Evolutionary conservation across 768 basidiomycete genomes (phyloP), one percentile per base, ranked within the genome.

Genomic region (Kwoniella dendrophila): DNA sequence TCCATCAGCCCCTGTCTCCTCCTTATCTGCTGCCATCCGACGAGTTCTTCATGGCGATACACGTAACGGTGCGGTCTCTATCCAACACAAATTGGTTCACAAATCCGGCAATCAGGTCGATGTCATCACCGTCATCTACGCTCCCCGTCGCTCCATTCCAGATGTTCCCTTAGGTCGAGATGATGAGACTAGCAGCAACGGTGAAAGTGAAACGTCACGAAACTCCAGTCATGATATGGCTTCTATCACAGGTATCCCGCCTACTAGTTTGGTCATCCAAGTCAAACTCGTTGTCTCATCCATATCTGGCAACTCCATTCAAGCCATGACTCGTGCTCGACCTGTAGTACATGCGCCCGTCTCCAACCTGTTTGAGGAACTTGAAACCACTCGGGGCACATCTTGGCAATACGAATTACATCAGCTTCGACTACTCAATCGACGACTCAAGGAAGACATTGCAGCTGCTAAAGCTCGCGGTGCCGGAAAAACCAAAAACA

Each of bases 331-430:
- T 29, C 60, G 53, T 41, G 57, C 67, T 29, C 63, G 65, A 38
- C 72, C 68, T 27, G 56, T 76, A 20, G 70, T 72, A 1, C 71
- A 78, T 44, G 52, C 67, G 7, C 50, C 61, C 3, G 16, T 59
- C 0, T 73, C 82, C 64, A 86, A 90, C 66, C 76, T 92, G 18
- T 92, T 91, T 64, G 86, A 85, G 40, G 89, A 90, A 75, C 83
- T 93, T 14, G 86, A 88, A 43, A 83, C 84, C 0, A 77, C 80
- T 14, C 81, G 87, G 4, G 87, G 85, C 11, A 87, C 88, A 32
- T 91, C 90, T 67, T 96, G 93, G 92, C 92, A 95, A 80, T 95
- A 92, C 69, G 90, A 92, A 80, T 82, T 94, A 49, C 88, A 91
- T 79, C 90, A 92, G 77, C 82, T 93, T 67, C 84, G 86, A 72